Conservation (phyloP, 345 rosid genomes). For the Gossypium stocksii region DNA sequence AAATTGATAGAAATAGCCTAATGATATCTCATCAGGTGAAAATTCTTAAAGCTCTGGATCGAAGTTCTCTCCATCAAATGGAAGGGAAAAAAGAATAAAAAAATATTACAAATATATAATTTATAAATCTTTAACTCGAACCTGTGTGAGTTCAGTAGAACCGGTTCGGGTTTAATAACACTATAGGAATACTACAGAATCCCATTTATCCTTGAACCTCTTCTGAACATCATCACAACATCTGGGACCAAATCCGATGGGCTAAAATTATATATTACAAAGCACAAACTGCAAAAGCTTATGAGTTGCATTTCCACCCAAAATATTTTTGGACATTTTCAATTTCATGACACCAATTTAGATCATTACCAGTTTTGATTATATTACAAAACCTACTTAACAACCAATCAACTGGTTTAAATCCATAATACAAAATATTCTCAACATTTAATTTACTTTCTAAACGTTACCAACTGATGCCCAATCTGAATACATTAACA, state of each 20-base stretch:
- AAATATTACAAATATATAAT: too few species aligned
- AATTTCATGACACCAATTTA: background rate
- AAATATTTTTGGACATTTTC: background rate
- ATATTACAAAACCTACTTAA: background rate
- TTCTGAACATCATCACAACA: too few species aligned
- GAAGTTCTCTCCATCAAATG: too few species aligned
- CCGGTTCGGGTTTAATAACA: too few species aligned
- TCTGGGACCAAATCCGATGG: background rate
- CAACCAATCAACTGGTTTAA: background rate
- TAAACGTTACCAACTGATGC: background rate
- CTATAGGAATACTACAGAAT: too few species aligned
- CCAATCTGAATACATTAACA: slow-evolving; percentile 5
- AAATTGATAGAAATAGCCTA: too few species aligned
- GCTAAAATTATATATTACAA: background rate
- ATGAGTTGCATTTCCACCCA: background rate
- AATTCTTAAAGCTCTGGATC: too few species aligned
- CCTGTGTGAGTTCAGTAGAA: too few species aligned
- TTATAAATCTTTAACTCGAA: too few species aligned
- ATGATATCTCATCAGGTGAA: too few species aligned
- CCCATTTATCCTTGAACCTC: too few species aligned
- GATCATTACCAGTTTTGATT: background rate
- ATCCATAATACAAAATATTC: background rate
- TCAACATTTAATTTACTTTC: background rate
- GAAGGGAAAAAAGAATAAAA: too few species aligned
- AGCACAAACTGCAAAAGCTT: background rate